Conservation (phyloP, 805 yeast genomes). For the Zygosaccharomyces siamensis region DNA sequence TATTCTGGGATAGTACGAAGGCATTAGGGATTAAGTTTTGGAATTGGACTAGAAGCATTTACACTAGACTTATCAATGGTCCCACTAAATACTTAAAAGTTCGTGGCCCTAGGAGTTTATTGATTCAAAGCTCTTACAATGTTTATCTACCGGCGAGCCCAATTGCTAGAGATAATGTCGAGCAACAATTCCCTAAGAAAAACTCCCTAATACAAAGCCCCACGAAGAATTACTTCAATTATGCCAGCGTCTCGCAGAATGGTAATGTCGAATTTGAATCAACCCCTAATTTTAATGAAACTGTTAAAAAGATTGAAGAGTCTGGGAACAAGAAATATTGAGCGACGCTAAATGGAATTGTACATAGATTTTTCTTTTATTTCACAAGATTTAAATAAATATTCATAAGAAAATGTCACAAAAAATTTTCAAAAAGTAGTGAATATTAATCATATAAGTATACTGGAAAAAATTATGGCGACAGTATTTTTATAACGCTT, state of each 20-base stretch:
- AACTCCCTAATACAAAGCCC: constrained; percentile 7
- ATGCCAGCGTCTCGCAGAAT: constrained; percentile 22
- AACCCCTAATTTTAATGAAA: constrained; percentile 18
- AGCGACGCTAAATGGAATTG: not conserved
- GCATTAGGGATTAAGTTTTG: constrained; percentile 7
- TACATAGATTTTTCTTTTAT: not conserved
- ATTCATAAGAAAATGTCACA: not conserved
- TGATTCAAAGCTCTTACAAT: constrained; percentile 30
- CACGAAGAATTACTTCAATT: constrained; percentile 20
- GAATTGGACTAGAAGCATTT: constrained; percentile 13
- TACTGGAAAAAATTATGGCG: not conserved
- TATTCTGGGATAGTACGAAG: constrained; percentile 15
- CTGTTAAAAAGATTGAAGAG: constrained; percentile 7
- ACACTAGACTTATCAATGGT: constrained; percentile 19
- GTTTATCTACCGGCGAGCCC: constrained; percentile 18
- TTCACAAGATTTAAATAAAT: not conserved
- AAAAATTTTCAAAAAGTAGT: not conserved
- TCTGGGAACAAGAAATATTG: constrained; percentile 6
- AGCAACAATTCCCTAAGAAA: constrained; percentile 5
- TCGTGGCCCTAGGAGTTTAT: constrained; percentile 33
- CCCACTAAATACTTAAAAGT: constrained; percentile 27
- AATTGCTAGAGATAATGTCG: not conserved
- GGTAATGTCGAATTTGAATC: constrained; percentile 23
- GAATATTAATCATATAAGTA: not conserved
- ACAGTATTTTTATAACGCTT: not conserved